Base-by-base conservation (phyloP, 2,329 filamentous ascomycete genomes). In the Aspergillus fumigatiaffinis region DNA sequence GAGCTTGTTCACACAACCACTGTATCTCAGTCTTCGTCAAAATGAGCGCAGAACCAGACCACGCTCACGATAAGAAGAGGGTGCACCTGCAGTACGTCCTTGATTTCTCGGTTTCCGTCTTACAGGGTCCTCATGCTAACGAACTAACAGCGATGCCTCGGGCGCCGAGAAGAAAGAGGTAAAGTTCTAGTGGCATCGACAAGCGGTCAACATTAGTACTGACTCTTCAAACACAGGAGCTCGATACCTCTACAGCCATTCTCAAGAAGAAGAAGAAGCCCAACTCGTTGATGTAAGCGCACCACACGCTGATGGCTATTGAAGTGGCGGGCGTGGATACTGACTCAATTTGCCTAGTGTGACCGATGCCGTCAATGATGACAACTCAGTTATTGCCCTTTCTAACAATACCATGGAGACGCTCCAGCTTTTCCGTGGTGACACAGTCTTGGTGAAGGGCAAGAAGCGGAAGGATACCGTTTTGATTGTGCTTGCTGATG, bases 191-290 rank as follows among this genome's bases (percentile, higher is more conserved):
- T 51, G 49, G 35, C 52, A 26, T 44, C 14, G 41, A 52, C 53
- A 49, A 53, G 57, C 73, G 85, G 78, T 65, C 58, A 54, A 67
- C 81, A 72, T 58, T 21, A 42, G 60, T 54, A 54, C 63, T 68
- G 54, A 70, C 58, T 46, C 50, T n/a, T 38, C 48, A 57, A 63
- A 48, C 35, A 58, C 71, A 95, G 87, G 87, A 91, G 70, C 90
- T 97, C 76, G 94, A 96, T 74, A 91, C 88, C 61, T 87, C 94
- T 53, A 99, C 94, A 49, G 94, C 94, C 67, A 99, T 99, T 70
- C 86, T 99, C 72, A 97, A 97, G 84, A 97, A 97, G 86, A 99
- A 99, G 89, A 99, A 99, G 92, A 99, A 99, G 91, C 92, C 92
- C 70, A 99, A 99, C 80, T 95, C 93, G 73, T 80, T 99, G 76